Evolutionary conservation across 2,329 filamentous ascomycete species (phyloP).

Genomic region (Sordariomycetes sp.): DNA sequence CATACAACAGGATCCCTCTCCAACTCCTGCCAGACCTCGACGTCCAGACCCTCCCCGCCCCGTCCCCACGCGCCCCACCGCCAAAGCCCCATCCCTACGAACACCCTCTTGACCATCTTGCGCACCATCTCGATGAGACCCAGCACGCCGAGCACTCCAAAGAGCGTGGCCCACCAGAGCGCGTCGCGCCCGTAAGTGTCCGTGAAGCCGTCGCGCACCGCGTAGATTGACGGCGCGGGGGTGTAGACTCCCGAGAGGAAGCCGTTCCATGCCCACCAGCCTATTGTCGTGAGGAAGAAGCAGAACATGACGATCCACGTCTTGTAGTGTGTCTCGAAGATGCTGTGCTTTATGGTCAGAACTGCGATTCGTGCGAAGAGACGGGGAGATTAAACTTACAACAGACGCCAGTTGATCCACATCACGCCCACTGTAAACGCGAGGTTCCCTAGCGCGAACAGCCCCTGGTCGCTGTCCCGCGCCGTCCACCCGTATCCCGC

Average conservation of each 20-base stretch:
- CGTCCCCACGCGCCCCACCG: constrained; percentile 27
- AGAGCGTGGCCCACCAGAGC: constrained; percentile 61
- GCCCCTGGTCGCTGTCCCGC: constrained; percentile 46
- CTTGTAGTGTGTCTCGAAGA: constrained; percentile 69
- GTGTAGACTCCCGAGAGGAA: constrained; percentile 55
- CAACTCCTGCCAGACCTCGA: constrained; percentile 45
- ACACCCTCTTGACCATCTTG: constrained; percentile 29
- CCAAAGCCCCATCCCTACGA: constrained; percentile 33
- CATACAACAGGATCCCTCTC: constrained; percentile 34
- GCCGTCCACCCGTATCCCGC: constrained; percentile 32
- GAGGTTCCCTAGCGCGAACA: constrained; percentile 63
- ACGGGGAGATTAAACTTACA: constrained; percentile 32
- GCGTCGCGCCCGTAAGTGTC: constrained; percentile 52
- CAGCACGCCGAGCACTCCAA: constrained; percentile 48
- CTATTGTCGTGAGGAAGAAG: constrained; percentile 45
- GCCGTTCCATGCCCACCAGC: constrained; percentile 63
- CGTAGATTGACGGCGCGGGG: constrained; percentile 39
- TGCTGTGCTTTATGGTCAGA: constrained; percentile 20
- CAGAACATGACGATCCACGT: constrained; percentile 45
- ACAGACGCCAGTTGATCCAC: constrained; percentile 64
- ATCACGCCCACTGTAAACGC: constrained; percentile 58
- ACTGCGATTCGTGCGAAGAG: neutral
- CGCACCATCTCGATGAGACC: constrained; percentile 53
- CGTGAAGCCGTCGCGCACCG: constrained; percentile 54
- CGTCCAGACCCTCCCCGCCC: constrained; percentile 7